phyloP scores from a whole-genome alignment of 495 filamentous ascomycete species.

The Xanthoparmelia taractica region DNA sequence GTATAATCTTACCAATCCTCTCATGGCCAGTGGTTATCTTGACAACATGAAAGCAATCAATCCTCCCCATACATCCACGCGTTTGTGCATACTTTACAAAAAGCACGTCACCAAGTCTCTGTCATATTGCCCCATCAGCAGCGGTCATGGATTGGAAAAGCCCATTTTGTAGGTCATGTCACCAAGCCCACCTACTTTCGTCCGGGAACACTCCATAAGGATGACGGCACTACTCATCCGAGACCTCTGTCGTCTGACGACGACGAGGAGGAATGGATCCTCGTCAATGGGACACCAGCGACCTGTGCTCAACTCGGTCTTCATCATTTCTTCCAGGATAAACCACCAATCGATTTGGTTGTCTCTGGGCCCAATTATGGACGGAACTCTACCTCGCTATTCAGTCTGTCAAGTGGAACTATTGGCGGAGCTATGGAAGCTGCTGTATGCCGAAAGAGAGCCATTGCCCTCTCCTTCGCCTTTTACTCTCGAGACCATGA shows the following conservation, averaged over 20 bases:
- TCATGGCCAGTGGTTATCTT: neutral
- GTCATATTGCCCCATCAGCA: constrained; percentile 87
- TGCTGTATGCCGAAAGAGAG: constrained; percentile 66
- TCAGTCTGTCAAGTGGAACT: constrained; percentile 82
- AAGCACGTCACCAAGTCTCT: constrained; percentile 71
- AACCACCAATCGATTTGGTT: constrained; percentile 62
- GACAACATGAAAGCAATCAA: constrained; percentile 32
- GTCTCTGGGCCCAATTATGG: constrained; percentile 93
- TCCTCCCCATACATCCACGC: constrained; percentile 91
- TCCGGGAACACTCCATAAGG: constrained; percentile 50
- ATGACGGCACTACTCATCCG: constrained; percentile 58
- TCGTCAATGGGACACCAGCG: constrained; percentile 85
- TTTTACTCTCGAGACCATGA: constrained; percentile 79
- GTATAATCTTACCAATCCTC: neutral
- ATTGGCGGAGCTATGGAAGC: constrained; percentile 88
- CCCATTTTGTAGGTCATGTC: constrained; percentile 80
- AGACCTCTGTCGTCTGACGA: constrained; percentile 43
- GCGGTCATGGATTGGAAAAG: constrained; percentile 96
- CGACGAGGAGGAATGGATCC: constrained; percentile 79
- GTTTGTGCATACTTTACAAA: constrained; percentile 69
- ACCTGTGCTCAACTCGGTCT: constrained; percentile 81
- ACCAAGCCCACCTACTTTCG: constrained; percentile 88
- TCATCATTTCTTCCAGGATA: constrained; percentile 73
- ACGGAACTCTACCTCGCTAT: constrained; percentile 84
- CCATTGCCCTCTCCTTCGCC: constrained; percentile 80